These are phyloP conservation scores for Aspergillus diversus DNA, from an alignment of 495 filamentous ascomycete genomes.

Conservation along the genomic window DNA sequence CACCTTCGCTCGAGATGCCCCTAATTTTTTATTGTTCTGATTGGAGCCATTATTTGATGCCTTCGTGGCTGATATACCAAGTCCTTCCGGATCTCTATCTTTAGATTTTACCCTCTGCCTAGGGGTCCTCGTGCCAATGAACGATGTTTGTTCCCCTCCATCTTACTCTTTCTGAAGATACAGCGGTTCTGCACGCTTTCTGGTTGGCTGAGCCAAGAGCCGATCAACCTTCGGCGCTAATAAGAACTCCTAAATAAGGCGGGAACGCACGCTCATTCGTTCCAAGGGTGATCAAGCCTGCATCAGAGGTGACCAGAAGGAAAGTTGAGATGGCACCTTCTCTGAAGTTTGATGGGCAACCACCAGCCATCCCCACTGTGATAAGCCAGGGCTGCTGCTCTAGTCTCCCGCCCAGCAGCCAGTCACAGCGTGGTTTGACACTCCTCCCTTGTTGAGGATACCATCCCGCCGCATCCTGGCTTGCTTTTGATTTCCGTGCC, in stretches of 20 bases:
- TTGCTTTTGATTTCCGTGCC: slow-evolving; percentile 14
- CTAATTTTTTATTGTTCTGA: too few relatives aligned
- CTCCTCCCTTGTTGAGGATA: slow-evolving; percentile 15
- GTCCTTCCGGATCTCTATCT: slow-evolving; percentile 6
- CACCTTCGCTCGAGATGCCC: too few relatives aligned
- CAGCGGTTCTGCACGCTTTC: slow-evolving; percentile 36
- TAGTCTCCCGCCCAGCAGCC: slow-evolving; percentile 24
- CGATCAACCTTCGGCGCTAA: slow-evolving; percentile 44
- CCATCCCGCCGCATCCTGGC: slow-evolving; percentile 21
- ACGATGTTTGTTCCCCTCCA: neutral
- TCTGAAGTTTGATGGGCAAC: slow-evolving; percentile 20
- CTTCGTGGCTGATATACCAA: too few relatives aligned
- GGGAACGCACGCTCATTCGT: slow-evolving; percentile 20
- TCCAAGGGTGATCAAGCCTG: slow-evolving; percentile 39
- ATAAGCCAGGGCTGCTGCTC: slow-evolving; percentile 41
- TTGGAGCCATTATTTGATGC: too few relatives aligned
- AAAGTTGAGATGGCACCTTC: slow-evolving; percentile 15
- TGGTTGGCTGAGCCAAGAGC: slow-evolving; percentile 37
- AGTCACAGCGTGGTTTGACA: slow-evolving; percentile 28
- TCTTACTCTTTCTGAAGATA: slow-evolving; percentile 5
- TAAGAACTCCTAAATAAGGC: slow-evolving; percentile 16
- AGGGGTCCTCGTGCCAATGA: neutral
- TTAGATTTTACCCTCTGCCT: slow-evolving; percentile 11
- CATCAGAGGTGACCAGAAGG: slow-evolving; percentile 30
- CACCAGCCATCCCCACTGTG: slow-evolving; percentile 35